Evolutionary conservation across 2,329 filamentous ascomycete species (phyloP).

Genomic region (Ophiostoma australiae): DNA sequence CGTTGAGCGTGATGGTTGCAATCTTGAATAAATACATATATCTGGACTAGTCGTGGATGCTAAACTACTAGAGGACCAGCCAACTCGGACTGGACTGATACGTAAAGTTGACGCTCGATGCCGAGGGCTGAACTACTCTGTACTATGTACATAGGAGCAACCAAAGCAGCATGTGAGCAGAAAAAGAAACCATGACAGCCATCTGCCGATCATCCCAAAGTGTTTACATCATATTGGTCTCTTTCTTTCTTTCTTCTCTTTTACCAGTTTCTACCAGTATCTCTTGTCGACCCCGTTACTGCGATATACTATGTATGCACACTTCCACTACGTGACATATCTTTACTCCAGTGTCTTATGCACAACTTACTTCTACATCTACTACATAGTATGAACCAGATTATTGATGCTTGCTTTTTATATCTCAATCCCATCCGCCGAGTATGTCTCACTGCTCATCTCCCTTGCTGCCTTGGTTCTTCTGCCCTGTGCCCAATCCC

Average conservation of each 20-base stretch:
- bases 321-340: background rate
- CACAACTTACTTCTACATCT: background rate
- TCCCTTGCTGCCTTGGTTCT: slow-evolving; percentile 5
- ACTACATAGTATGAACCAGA: background rate
- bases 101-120: background rate
- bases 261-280: too few species aligned
- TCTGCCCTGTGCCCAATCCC: background rate
- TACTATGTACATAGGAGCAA: background rate
- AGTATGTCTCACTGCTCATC: background rate
- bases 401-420: background rate
- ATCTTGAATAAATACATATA: background rate
- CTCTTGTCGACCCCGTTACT: too few species aligned
- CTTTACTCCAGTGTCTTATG: background rate
- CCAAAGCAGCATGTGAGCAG: background rate
- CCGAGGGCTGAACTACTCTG: background rate
- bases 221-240: too few species aligned
- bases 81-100: background rate
- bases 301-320: too few species aligned
- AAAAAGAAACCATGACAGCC: background rate
- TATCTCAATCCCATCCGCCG: background rate
- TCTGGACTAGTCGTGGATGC: background rate
- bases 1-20: background rate
- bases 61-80: background rate
- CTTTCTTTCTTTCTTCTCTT: too few species aligned
- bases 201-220: background rate